phyloP scores from a whole-genome alignment of 2,329 filamentous ascomycete genomes.

The Colletotrichum agaves region DNA sequence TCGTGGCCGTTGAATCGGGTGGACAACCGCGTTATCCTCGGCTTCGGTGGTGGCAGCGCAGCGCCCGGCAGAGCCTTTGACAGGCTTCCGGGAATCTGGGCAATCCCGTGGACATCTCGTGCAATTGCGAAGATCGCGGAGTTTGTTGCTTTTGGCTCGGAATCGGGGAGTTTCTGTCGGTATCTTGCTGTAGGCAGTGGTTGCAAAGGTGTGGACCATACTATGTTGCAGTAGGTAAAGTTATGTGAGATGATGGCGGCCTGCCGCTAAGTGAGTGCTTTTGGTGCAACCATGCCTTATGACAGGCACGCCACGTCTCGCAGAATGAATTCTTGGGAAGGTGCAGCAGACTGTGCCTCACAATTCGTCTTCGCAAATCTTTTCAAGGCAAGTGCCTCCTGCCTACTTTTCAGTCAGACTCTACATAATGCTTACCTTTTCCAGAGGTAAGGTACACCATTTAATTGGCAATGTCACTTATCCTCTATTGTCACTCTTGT shows the following conservation, averaged over 20 bases:
- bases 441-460: neutral
- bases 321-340: constrained; percentile 6
- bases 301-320: constrained; percentile 6
- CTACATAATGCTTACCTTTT: neutral
- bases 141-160: constrained; percentile 3
- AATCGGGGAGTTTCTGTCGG: constrained; percentile 10
- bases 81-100: neutral
- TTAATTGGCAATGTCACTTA: constrained; percentile 1
- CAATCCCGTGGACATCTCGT: constrained; percentile 27
- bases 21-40: constrained; percentile 37
- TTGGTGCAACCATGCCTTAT: constrained; percentile 2
- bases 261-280: constrained; percentile 5
- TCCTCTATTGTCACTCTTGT: neutral
- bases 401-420: neutral
- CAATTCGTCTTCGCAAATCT: neutral
- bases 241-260: neutral
- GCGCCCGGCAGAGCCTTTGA: constrained; percentile 10
- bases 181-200: neutral
- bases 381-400: constrained; percentile 9
- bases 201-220: neutral
- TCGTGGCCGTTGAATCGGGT: constrained; percentile 9
- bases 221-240: neutral
- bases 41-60: constrained; percentile 26
- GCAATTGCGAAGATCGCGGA: constrained; percentile 31
- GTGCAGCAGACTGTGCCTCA: neutral